phyloP scores from a whole-genome alignment of 2,329 filamentous ascomycete genomes.

The Stagonosporopsis tanaceti region DNA sequence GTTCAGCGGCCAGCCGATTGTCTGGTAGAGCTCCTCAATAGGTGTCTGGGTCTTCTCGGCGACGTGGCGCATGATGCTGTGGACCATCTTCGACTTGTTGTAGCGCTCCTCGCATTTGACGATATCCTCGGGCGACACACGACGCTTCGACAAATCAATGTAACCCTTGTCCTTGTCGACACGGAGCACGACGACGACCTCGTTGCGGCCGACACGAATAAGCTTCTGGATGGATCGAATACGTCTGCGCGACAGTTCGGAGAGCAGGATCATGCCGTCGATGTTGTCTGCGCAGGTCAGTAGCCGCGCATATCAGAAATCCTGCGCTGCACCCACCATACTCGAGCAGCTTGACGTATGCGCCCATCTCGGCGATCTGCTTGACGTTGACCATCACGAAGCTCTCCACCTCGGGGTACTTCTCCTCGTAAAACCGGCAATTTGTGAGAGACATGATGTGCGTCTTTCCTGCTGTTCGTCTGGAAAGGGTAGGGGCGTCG shows the following conservation, averaged over 20 bases:
- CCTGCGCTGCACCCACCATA: conserved; percentile 62
- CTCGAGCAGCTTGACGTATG: conserved; percentile 98
- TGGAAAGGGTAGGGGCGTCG: conserved; percentile 14
- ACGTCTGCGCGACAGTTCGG: conserved; percentile 95
- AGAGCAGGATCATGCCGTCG: conserved; percentile 99
- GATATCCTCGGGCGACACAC: conserved; percentile 96
- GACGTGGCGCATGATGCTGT: conserved; percentile 98
- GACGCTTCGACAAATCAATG: conserved; percentile 97
- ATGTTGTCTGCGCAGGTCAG: conserved; percentile 76
- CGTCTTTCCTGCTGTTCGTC: conserved; percentile 24
- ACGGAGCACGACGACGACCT: conserved; percentile 97
- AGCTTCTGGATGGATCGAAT: conserved; percentile 99
- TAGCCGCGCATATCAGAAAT: background rate
- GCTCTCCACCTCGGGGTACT: conserved; percentile 97
- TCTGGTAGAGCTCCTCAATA: conserved; percentile 94
- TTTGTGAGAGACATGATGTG: conserved; percentile 90
- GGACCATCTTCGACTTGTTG: conserved; percentile 99
- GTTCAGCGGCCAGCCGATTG: conserved; percentile 96
- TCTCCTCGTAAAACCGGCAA: conserved; percentile 97
- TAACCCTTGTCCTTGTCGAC: conserved; percentile 99
- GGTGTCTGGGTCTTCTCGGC: conserved; percentile 94
- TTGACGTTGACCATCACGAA: conserved; percentile 99
- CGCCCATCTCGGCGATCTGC: conserved; percentile 99
- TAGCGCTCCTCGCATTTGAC: conserved; percentile 98
- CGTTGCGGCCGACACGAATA: conserved; percentile 96